Percentiles rank a stretch among this genome's conserved stretches.
Conservation (phyloP, 352 stramenopile species). For the Thalassiosira livingstoniorum region DNA sequence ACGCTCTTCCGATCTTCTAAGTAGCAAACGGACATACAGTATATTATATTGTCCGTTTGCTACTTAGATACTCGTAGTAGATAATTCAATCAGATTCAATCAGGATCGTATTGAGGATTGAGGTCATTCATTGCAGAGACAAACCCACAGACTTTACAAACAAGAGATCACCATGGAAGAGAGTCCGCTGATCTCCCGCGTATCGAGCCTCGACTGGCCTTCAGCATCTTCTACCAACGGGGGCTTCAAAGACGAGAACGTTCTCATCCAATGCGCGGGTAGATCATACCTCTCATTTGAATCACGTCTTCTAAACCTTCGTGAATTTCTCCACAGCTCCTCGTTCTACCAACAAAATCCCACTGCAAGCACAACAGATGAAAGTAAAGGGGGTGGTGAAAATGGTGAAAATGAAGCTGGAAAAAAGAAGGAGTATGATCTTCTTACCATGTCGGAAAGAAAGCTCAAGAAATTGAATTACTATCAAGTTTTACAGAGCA, state of each 20-base stretch:
- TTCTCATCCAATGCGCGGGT: slow-evolving; percentile 65
- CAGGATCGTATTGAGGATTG: too few relatives aligned
- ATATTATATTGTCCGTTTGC: too few relatives aligned
- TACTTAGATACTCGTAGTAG: too few relatives aligned
- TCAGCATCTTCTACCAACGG: background rate
- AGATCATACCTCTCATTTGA: slow-evolving; percentile 67
- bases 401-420: background rate
- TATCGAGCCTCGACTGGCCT: slow-evolving; percentile 54
- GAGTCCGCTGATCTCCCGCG: slow-evolving; percentile 30
- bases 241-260: slow-evolving; percentile 28
- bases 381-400: slow-evolving; percentile 7
- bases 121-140: too few relatives aligned
- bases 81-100: too few relatives aligned
- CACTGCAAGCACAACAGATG: background rate
- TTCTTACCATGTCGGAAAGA: slow-evolving; percentile 65
- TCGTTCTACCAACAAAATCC: slow-evolving; percentile 36
- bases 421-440: slow-evolving; percentile 65
- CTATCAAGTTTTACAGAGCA: slow-evolving; percentile 71
- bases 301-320: slow-evolving; percentile 39
- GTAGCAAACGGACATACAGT: too few relatives aligned
- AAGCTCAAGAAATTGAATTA: slow-evolving; percentile 75
- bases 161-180: slow-evolving; percentile 30
- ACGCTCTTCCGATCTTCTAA: too few relatives aligned
- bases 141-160: too few relatives aligned
- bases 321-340: slow-evolving; percentile 51